A percentile compares a stretch with the other conserved stretches of the same genome.
Evolutionary conservation across 192 early-diverging fungal species (phyloP).

Genomic region (Coemansia interrupta): DNA sequence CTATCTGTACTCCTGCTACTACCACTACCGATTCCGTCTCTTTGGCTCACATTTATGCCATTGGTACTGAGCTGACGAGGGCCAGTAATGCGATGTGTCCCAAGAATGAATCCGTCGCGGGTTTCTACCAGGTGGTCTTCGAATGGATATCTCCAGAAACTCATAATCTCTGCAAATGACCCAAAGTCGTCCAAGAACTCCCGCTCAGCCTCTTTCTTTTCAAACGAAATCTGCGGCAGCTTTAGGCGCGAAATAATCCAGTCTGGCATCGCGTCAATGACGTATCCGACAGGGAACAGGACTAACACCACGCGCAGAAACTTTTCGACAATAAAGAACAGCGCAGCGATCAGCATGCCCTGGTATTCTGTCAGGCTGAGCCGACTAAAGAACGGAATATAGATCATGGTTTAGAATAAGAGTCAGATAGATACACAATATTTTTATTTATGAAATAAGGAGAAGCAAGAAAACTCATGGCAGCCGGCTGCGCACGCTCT

Average conservation of each 20-base stretch:
- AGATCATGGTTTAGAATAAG: constrained; percentile 26
- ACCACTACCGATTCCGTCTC: no score
- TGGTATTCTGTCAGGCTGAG: constrained; percentile 62
- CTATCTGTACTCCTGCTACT: not conserved
- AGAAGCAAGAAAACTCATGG: not conserved
- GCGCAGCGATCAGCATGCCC: constrained; percentile 57
- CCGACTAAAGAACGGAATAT: constrained; percentile 62
- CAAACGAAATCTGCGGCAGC: constrained; percentile 29
- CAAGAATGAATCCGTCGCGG: constrained; percentile 80
- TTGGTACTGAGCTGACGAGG: constrained; percentile 22
- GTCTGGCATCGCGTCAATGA: constrained; percentile 51
- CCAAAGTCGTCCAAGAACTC: constrained; percentile 51
- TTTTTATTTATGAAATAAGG: not conserved
- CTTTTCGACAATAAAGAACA: constrained; percentile 69
- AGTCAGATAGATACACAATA: not conserved
- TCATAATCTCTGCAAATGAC: constrained; percentile 50
- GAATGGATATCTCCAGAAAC: constrained; percentile 72
- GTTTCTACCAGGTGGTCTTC: constrained; percentile 84
- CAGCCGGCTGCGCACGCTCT: no score
- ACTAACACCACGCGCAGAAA: constrained; percentile 66
- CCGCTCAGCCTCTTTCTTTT: constrained; percentile 33
- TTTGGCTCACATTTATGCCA: constrained; percentile 1
- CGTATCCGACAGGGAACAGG: constrained; percentile 56
- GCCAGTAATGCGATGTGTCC: constrained; percentile 74
- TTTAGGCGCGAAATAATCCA: constrained; percentile 33